Evolutionary conservation across 352 stramenopile species (phyloP), one percentile per base, ranked within the genome.

Genomic region (Phytophthora crassamura): DNA sequence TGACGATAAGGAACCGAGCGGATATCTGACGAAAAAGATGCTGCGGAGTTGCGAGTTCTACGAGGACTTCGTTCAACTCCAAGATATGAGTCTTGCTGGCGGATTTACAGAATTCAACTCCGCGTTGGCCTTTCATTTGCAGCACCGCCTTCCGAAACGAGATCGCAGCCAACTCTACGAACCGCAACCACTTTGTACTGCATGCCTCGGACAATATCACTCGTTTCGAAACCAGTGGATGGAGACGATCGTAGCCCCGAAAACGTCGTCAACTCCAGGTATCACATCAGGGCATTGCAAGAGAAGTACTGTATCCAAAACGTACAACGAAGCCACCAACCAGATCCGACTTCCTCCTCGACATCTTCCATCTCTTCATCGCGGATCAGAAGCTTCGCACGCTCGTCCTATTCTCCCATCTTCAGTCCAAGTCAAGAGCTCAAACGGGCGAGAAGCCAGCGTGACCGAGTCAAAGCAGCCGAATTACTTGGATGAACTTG

Each of bases 31-130:
- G n/a, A 88, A 87, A 46, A 91, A 90, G 42, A 71, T 89, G 30
- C 7, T 90, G 18, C 68, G 85, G 30, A 89, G 78, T 61, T 91
- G 82, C 43, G 78, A 88, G 30, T 91, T 91, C 39, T 86, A 75
- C 60, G 73, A 89, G 25, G 63, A 75, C 35, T 88, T 77, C 58
- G 56, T 72, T 20, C 64, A 39, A 5, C 67, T 62, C 8, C 56
- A 70, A 15, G 77, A 88, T 54, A 65, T 80, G 54, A 89, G 80
- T 36, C 50, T 88, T 33, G 72, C 59, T 16, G 74, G 64, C 15
- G 80, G 82, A 15, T 86, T 78, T 34, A 51, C 32, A 0, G 68
- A 77, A 42, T 82, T 89, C 11, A 39, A 51, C 8, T 35, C 55
- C 11, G 74, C 77, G 5, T 67, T 89, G n/a, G 45, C 51, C 18